These are phyloP conservation scores for Striga asiatica DNA, from an alignment of 257 asterid species.

Conservation along the genomic window DNA sequence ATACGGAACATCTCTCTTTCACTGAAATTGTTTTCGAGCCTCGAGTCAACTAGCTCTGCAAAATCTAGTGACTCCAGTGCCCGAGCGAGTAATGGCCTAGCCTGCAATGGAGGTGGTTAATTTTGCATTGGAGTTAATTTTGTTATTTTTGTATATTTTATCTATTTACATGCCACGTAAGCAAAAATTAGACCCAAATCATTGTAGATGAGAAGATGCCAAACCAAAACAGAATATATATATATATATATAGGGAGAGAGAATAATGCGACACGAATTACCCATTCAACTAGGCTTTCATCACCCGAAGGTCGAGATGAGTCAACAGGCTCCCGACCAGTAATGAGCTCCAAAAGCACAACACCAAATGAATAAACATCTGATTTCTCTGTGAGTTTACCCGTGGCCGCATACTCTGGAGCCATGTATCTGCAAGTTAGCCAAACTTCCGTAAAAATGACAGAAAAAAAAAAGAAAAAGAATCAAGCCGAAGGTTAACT, in stretches of 20 bases:
- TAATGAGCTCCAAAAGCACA: constrained; percentile 83
- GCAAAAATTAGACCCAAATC: neutral
- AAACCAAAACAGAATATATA: neutral
- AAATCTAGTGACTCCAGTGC: constrained; percentile 60
- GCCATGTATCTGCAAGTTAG: constrained; percentile 67
- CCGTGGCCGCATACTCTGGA: constrained; percentile 81
- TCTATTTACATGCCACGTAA: too few species aligned
- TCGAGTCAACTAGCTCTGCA: constrained; percentile 45
- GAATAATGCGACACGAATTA: constrained; percentile 24
- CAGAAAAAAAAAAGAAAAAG: too few species aligned
- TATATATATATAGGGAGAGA: neutral
- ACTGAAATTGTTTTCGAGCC: constrained; percentile 38
- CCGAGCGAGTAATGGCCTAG: constrained; percentile 62
- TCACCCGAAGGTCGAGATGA: constrained; percentile 78
- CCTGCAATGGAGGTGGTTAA: constrained; percentile 26
- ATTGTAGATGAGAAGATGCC: neutral
- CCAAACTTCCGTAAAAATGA: constrained; percentile 6
- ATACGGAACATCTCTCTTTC: constrained; percentile 63
- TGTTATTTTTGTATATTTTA: too few species aligned
- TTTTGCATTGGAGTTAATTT: too few species aligned
- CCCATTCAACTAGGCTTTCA: constrained; percentile 88
- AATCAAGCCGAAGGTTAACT: too few species aligned
- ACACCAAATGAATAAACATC: constrained; percentile 80
- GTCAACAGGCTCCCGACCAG: constrained; percentile 82
- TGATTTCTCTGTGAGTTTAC: constrained; percentile 79